Conservation (phyloP, 768 basidiomycete species). For the Tulasnella sp. region DNA sequence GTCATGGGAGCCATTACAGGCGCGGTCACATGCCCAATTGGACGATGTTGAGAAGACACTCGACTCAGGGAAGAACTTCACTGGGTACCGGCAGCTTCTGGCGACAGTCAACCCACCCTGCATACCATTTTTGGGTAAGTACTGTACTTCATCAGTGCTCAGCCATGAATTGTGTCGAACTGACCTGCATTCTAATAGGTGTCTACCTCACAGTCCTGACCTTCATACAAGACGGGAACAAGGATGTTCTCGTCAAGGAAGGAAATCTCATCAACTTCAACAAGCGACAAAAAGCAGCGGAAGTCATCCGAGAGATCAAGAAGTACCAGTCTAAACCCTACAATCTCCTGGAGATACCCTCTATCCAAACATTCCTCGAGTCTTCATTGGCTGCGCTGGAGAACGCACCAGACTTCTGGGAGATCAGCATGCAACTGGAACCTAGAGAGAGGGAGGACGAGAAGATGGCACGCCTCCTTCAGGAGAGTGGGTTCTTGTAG, state of each 20-base stretch:
- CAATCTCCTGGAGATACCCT: slow-evolving; percentile 60
- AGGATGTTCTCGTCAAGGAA: slow-evolving; percentile 53
- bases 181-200: slow-evolving; percentile 37
- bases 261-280: slow-evolving; percentile 85
- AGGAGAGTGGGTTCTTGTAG: slow-evolving; percentile 78
- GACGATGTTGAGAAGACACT: slow-evolving; percentile 78
- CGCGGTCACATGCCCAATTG: slow-evolving; percentile 61
- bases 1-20: slow-evolving; percentile 82
- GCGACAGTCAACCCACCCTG: slow-evolving; percentile 81
- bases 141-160: too few relatives aligned
- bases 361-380: slow-evolving; percentile 65
- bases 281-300: slow-evolving; percentile 91
- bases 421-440: slow-evolving; percentile 74
- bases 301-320: slow-evolving; percentile 93
- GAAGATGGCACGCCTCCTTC: slow-evolving; percentile 83
- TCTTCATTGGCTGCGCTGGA: slow-evolving; percentile 62
- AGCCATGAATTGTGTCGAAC: neutral
- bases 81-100: slow-evolving; percentile 76
- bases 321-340: slow-evolving; percentile 89
- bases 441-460: slow-evolving; percentile 94
- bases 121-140: slow-evolving; percentile 88
- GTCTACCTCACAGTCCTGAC: slow-evolving; percentile 92
- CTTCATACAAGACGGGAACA: slow-evolving; percentile 97
- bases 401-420: slow-evolving; percentile 59
- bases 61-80: slow-evolving; percentile 89